Base-by-base conservation (phyloP, 2,329 filamentous ascomycete species). In the Davidsoniella neocaledoniae region DNA sequence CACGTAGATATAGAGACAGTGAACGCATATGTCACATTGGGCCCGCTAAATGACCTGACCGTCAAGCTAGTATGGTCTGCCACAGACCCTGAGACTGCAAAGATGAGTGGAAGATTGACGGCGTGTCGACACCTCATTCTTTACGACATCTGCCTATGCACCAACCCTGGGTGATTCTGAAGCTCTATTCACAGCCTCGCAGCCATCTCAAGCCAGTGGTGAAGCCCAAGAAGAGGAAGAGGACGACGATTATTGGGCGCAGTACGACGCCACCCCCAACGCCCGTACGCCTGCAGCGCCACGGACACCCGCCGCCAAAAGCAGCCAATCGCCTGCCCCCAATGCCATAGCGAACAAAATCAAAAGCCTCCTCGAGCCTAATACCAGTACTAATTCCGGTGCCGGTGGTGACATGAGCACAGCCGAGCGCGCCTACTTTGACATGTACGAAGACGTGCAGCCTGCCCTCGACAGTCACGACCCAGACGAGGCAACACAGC, bases 391-490 rank as follows among this genome's bases (percentile, higher is more conserved):
- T 23, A 23, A 23, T 23, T 23, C 21, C 5, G 16, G n/a, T 16
- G 9, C 40, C 16, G 12, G 10, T 25, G 29, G n/a, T 19, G 47
- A 17, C 38, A 55, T 53, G 37, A 54, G 63, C 8, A 66, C 68
- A 6, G 68, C 69, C 17, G 83, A 88, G 54, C 76, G 81, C 43
- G 78, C 78, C 41, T 90, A 90, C 62, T 90, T 77, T 62, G 76
- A 81, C 16, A 78, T 81, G 60, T 90, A 91, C 61, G 79, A 83
- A 57, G 70, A 76, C 55, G 83, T 90, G 7, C 84, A 90, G 60
- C 83, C 84, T 2, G 83, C 83, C 29, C 77, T 90, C 70, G 85
- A 90, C 62, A 77, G 77, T 50, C 79, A 88, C 61, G 83, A 88
- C 56, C 83, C 83, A n/a, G 81, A 86, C 57, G 83, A 86, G 64